A percentile compares a stretch with the other conserved stretches of the same genome.
phyloP scores from a whole-genome alignment of 176 grass and related monocot species.

The Carex myosuroides region DNA sequence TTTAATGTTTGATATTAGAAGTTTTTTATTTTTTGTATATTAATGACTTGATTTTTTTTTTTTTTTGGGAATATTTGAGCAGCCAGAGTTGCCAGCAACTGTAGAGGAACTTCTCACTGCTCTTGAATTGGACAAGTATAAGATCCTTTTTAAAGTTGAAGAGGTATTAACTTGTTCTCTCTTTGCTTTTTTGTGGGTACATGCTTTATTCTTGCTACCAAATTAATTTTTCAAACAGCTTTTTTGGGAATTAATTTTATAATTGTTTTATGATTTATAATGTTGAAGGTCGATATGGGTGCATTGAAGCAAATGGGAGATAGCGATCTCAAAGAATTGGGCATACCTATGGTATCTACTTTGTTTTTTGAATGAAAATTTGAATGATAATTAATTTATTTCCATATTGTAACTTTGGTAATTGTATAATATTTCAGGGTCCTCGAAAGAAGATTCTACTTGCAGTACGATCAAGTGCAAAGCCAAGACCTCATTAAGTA shows the following conservation, averaged over 20 bases:
- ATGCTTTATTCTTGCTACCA: background rate
- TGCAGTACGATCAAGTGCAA: conserved; percentile 30
- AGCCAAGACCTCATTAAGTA: conserved; percentile 25
- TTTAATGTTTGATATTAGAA: background rate
- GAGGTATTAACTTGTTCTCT: conserved; percentile 48
- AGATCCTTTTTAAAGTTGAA: conserved; percentile 73
- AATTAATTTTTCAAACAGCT: background rate
- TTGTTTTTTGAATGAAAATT: background rate
- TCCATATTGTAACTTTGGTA: background rate
- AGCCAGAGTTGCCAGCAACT: conserved; percentile 44
- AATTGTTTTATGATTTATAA: background rate
- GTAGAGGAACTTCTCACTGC: conserved; percentile 63
- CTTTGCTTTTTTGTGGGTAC: background rate
- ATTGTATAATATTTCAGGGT: conserved; percentile 26
- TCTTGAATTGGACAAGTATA: conserved; percentile 77
- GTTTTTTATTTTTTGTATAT: background rate
- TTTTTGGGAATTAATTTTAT: background rate
- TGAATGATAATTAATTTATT: background rate
- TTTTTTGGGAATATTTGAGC: conserved; percentile 29
- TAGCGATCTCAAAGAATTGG: conserved; percentile 83
- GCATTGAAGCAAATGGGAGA: conserved; percentile 90
- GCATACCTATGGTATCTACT: conserved; percentile 78
- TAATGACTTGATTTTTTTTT: background rate
- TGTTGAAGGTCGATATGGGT: conserved; percentile 76
- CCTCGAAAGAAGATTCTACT: conserved; percentile 53